Evolutionary conservation across 805 yeast species (phyloP).

Genomic region (Kluyveromyces dobzhanskii): DNA sequence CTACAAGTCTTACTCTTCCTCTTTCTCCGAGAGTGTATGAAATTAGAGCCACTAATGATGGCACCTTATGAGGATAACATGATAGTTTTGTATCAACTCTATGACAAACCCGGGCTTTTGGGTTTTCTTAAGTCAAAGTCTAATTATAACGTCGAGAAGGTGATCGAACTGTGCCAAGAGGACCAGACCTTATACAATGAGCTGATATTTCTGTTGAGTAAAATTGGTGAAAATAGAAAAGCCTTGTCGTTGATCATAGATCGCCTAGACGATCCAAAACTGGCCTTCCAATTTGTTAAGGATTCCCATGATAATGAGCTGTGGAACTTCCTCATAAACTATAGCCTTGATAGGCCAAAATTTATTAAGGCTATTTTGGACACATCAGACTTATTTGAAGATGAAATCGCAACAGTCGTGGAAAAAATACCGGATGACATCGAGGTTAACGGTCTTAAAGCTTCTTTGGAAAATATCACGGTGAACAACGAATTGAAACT

Average conservation of each 20-base stretch:
- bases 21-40: slow-evolving; percentile 53
- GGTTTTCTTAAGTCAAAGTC: slow-evolving; percentile 50
- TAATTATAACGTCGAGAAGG: slow-evolving; percentile 59
- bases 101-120: slow-evolving; percentile 44
- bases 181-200: slow-evolving; percentile 47
- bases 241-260: slow-evolving; percentile 75
- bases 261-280: slow-evolving; percentile 65
- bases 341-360: slow-evolving; percentile 63
- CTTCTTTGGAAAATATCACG: slow-evolving; percentile 52
- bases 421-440: slow-evolving; percentile 53
- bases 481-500: slow-evolving; percentile 51
- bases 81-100: slow-evolving; percentile 56
- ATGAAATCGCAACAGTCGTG: slow-evolving; percentile 58
- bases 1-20: slow-evolving; percentile 50
- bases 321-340: slow-evolving; percentile 68
- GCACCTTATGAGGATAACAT: slow-evolving; percentile 58
- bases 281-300: slow-evolving; percentile 73
- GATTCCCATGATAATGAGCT: slow-evolving; percentile 63
- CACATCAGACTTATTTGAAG: slow-evolving; percentile 53
- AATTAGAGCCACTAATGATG: slow-evolving; percentile 46
- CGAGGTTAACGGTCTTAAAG: slow-evolving; percentile 56
- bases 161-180: slow-evolving; percentile 53
- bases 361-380: slow-evolving; percentile 70
- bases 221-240: slow-evolving; percentile 67
- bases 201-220: slow-evolving; percentile 71